Evolutionary conservation across 306 rosid species (phyloP).

Genomic region (Inga laurina): DNA sequence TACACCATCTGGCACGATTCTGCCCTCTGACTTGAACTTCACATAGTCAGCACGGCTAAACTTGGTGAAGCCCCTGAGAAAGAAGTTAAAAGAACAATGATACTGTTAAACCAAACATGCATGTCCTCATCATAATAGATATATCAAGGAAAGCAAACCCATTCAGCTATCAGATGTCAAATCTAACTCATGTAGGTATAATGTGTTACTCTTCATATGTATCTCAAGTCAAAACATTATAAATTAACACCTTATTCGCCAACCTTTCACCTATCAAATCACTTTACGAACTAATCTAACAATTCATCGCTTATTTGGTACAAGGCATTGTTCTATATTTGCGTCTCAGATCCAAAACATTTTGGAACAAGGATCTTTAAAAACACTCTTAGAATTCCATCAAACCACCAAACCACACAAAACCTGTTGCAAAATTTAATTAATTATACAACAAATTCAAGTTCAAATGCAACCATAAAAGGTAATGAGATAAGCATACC

Average conservation of each 20-base stretch:
- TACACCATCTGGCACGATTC: slow-evolving; percentile 65
- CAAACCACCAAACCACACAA: not conserved
- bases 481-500: slow-evolving; percentile 43
- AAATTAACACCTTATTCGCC: not conserved
- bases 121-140: not conserved
- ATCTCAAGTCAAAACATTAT: not conserved
- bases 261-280: not conserved
- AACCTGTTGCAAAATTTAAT: not conserved
- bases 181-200: not conserved
- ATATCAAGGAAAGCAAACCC: not conserved
- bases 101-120: not conserved
- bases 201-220: not conserved
- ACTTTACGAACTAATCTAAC: not conserved
- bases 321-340: not conserved
- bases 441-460: not conserved
- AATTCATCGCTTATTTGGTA: not conserved
- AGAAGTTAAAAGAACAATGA: slow-evolving; percentile 17
- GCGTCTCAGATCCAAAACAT: not conserved
- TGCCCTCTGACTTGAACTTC: slow-evolving; percentile 57
- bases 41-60: slow-evolving; percentile 61
- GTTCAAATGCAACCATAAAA: not conserved
- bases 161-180: not conserved
- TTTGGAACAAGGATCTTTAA: not conserved
- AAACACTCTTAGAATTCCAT: not conserved
- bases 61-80: slow-evolving; percentile 77